Base-by-base conservation (phyloP, 2,329 filamentous ascomycete species). In the Ophiocordyceps australis region DNA sequence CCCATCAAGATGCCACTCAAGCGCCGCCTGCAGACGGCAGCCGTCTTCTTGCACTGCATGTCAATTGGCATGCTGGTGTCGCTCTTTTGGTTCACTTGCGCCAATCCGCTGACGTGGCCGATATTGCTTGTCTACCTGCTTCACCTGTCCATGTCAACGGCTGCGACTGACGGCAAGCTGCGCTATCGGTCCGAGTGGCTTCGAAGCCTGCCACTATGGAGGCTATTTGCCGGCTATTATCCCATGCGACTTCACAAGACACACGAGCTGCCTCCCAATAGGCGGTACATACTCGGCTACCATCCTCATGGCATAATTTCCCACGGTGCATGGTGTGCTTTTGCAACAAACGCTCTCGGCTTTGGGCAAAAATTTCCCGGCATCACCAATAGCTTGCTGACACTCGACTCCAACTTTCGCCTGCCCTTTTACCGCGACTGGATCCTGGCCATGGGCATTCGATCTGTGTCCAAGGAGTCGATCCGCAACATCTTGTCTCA, bases 251-350 rank as follows among this genome's bases (percentile, higher is more conserved):
- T 98, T 20, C 83, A 95, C 55, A 81, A 89, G 36, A 89, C 81
- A 4, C 66, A 77, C 36, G 64, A 75, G 29, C 66, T 98, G 6
- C 67, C 78, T 14, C 66, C 82, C 0, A 82, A 76, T 2, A 65
- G 83, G 34, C 93, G 92, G 51, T 98, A 95, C 54, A 83, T 98
- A 34, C 83, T 98, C 40, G 86, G 86, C 23, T 95, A 95, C 49
- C 89, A 95, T 41, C 89, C 89, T 0, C 89, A 98, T 45, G 86
- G 89, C 14, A 95, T 98, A 49, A 94, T 98, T 42, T 89, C 79
- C 5, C 82, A 94, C 40, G 89, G 86, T n/a, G 86, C 85, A 1
- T 94, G 86, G 55, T 80, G 74, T 5, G 79, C 85, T 5, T 95
- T 95, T 43, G 79, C 65, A 4, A 95, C 86, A 1, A 85, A 94